Percentiles rank a stretch among this genome's conserved stretches.
Evolutionary conservation across 352 stramenopile genomes (phyloP).

Genomic region (Globisporangium emineosum): DNA sequence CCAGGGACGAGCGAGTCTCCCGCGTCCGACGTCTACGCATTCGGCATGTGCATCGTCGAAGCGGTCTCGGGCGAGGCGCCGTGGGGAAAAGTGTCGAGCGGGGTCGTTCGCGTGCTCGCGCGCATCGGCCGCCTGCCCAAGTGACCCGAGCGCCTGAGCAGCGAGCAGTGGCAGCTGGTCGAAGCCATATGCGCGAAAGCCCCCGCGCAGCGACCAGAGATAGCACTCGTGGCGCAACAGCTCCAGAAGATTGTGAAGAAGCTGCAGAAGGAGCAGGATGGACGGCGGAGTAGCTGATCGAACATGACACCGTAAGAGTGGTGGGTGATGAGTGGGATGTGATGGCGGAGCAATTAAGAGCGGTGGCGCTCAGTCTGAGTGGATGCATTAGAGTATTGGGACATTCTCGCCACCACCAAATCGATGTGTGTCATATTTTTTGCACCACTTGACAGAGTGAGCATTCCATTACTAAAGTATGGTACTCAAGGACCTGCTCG

Average conservation of each 20-base stretch:
- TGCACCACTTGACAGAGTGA: no score
- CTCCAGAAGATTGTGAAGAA: not conserved
- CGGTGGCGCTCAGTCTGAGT: no score
- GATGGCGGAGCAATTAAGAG: no score
- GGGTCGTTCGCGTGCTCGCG: not conserved
- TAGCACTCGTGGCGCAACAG: not conserved
- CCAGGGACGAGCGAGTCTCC: not conserved
- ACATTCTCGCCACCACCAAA: no score
- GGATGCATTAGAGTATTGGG: no score
- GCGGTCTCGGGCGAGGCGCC: not conserved
- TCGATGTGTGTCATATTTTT: no score
- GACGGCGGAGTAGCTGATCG: not conserved
- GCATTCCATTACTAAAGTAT: no score
- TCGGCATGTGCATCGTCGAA: conserved; percentile 6
- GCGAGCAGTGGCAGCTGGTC: not conserved
- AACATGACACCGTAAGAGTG: no score
- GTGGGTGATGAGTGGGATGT: no score
- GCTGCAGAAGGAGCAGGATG: not conserved
- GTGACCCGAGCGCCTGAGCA: not conserved
- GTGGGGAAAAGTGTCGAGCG: not conserved
- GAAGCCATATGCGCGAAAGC: not conserved
- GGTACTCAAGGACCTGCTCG: not conserved
- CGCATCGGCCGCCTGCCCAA: not conserved
- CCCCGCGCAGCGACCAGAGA: not conserved
- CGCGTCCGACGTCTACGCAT: not conserved